Evolutionary conservation across 164 flowering plant genomes (phyloP), one percentile per base, ranked within the genome.

Genomic region (Piper betle): DNA sequence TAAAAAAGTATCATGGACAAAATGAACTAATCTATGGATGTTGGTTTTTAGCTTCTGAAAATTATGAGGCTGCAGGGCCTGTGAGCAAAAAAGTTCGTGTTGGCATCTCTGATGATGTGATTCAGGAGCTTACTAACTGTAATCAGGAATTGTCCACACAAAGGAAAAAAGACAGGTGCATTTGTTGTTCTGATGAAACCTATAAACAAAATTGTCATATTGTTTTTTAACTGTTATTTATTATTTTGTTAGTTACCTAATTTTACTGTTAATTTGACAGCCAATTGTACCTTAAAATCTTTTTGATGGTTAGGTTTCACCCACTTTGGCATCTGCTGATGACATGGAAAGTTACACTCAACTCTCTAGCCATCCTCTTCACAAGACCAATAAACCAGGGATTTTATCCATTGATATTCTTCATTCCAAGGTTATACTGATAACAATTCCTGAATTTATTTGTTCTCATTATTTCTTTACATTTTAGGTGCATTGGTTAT

Each of bases 301-400:
- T 59, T 19, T 59, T 46, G 15, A 25, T 64, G 60, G 64, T 19
- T 73, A 94, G 99, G 80, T 85, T 20, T 79, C 99, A 63, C 40
- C 84, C 52, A 78, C 96, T 53, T 67, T 94, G 83, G 93, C 96
- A 70, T 70, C 91, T 25, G 53, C 81, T 64, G 97, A 88, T 55
- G 85, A 71, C 63, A 48, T 94, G 59, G 93, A 84, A 79, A 75
- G 86, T 52, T 94, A 82, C 65, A 94, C 99, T 63, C 99, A 94
- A 66, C 72, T 94, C 38, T 82, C 94, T 42, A 87, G 97, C 66
- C 89, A 87, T 69, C 99, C 99, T 17, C 93, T 94, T 66, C 97
- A 91, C 79, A 89, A 87, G 72, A 86, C 99, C 38, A 91, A 66
- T 82, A 94, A 84, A 71, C 93, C 93, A 7, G 99, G 97, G 69